These are phyloP conservation scores for Flueggea neowawraea DNA, from an alignment of 441 rosid genomes.

Conservation along the genomic window DNA sequence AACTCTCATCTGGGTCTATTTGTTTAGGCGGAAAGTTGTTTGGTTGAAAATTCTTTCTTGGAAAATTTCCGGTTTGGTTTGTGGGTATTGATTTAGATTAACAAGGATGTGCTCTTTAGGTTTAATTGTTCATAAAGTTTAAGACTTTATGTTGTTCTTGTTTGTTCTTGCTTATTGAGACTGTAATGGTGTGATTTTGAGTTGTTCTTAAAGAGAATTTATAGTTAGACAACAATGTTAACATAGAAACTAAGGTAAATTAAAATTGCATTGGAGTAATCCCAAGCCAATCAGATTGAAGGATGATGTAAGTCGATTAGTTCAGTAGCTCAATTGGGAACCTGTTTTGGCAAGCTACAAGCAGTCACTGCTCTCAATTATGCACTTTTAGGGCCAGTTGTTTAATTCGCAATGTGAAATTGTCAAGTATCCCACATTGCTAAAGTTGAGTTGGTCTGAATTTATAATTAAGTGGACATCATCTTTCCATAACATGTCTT, in stretches of 20 bases:
- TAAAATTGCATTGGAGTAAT: not conserved
- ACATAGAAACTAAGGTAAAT: not conserved
- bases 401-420: not conserved
- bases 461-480: too few species aligned
- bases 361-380: not conserved
- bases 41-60: not conserved
- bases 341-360: not conserved
- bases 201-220: too few species aligned
- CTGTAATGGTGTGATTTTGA: too few species aligned
- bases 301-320: not conserved
- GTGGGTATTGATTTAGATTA: conserved; percentile 9
- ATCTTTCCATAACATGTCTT: too few species aligned
- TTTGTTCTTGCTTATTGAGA: not conserved
- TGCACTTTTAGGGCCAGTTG: not conserved
- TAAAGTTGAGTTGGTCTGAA: too few species aligned
- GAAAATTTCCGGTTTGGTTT: not conserved
- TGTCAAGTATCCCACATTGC: too few species aligned
- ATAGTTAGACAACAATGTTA: too few species aligned
- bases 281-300: not conserved
- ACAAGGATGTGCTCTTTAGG: not conserved
- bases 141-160: not conserved
- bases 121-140: not conserved
- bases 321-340: not conserved
- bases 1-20: not conserved
- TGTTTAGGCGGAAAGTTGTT: not conserved